These are phyloP conservation scores for Taphrina populina DNA, from an alignment of 1,139 yeast species.

Conservation along the genomic window DNA sequence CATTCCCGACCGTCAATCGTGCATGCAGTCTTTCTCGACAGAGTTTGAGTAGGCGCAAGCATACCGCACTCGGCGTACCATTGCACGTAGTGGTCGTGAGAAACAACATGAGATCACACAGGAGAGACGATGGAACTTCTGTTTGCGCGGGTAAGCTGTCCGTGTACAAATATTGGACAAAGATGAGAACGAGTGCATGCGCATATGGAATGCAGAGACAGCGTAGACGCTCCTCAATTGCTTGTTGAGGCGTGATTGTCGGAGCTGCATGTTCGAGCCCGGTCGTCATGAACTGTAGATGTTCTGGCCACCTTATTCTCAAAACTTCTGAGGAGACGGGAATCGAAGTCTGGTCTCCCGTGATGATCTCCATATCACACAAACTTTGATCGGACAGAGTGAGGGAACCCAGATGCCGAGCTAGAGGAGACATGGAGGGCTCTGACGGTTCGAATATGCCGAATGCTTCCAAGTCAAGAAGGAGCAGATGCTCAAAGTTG, in stretches of 20 bases:
- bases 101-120: constrained; percentile 12
- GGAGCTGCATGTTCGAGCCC: background rate
- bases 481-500: constrained; percentile 34
- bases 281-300: background rate
- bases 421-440: constrained; percentile 17
- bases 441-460: constrained; percentile 23
- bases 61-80: no score
- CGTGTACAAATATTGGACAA: constrained; percentile 32
- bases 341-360: constrained; percentile 32
- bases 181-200: constrained; percentile 23
- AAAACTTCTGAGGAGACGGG: constrained; percentile 35
- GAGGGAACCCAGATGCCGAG: constrained; percentile 26
- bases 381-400: constrained; percentile 8
- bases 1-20: constrained; percentile 6
- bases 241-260: constrained; percentile 1
- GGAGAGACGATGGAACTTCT: background rate
- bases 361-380: constrained; percentile 36
- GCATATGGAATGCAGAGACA: constrained; percentile 33
- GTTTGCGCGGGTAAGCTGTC: constrained; percentile 13
- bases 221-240: constrained; percentile 17
- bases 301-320: constrained; percentile 33
- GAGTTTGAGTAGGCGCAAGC: constrained; percentile 4
- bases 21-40: constrained; percentile 16
- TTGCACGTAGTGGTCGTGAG: no score
- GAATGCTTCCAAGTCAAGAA: constrained; percentile 35